phyloP scores from a whole-genome alignment of 106 monocot genomes.

The Hemerocallis citrina region DNA sequence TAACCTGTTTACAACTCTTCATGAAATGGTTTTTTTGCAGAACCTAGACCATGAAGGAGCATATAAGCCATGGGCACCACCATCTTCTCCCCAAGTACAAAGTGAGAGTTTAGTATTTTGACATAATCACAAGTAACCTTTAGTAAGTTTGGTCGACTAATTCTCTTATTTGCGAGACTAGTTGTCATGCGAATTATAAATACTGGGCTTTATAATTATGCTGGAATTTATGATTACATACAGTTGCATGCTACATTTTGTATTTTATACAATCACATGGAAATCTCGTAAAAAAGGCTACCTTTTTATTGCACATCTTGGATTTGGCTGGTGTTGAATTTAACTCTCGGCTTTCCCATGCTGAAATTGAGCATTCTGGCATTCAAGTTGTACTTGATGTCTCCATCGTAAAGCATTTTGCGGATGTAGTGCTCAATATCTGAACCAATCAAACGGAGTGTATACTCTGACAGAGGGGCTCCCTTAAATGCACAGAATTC shows the following conservation, averaged over 20 bases:
- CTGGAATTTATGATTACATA: not conserved
- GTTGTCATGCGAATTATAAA: not conserved
- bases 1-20: no score
- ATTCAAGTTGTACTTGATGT: slow-evolving; percentile 93
- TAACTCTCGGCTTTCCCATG: slow-evolving; percentile 85
- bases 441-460: slow-evolving; percentile 80
- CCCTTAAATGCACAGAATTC: slow-evolving; percentile 33
- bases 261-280: not conserved
- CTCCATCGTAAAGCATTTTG: slow-evolving; percentile 86
- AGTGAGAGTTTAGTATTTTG: no score
- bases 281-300: not conserved
- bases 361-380: slow-evolving; percentile 84
- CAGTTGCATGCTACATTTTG: not conserved
- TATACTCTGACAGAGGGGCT: slow-evolving; percentile 74
- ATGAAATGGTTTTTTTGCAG: not conserved
- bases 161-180: not conserved
- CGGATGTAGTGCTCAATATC: slow-evolving; percentile 91
- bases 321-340: slow-evolving; percentile 67
- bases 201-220: not conserved
- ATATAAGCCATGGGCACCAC: not conserved
- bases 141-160: no score
- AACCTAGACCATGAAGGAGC: slow-evolving; percentile 3
- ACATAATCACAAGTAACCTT: no score
- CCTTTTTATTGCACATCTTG: slow-evolving; percentile 28
- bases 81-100: not conserved